Evolutionary conservation across 305 asterid species (phyloP), one percentile per base, ranked within the genome.

Genomic region (Stenogyne calaminthoides): DNA sequence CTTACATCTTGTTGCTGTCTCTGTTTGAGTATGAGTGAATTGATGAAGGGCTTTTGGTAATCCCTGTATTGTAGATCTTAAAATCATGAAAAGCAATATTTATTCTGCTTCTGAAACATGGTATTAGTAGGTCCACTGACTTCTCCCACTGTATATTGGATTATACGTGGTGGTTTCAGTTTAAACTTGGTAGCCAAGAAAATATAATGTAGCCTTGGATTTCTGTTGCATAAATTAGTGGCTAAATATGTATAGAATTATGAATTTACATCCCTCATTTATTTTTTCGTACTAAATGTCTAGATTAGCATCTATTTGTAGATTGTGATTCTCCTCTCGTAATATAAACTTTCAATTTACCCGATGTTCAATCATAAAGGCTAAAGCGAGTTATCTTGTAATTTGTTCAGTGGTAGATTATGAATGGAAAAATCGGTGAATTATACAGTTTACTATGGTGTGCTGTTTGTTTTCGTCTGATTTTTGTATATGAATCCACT

Each of bases 21-120:
- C 44, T 22, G 15, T 16, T 36, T 8, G 64, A 63, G 25, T 59
- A 36, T 49, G 57, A 27, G 20, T 36, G 37, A 25, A 34, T 9
- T 47, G 20, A 14, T 47, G 34, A 54, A 1, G 19, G 12, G 16
- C 18, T 52, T 19, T 63, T 59, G 54, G 63, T 39, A 54, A 49
- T 60, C 12, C 18, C 51, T 56, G 34, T 46, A 39, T 51, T 77
- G 6, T 57, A 58, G 55, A 58, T 11, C 22, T 39, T 44, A 20
- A 51, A 55, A 47, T 49, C 36, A 20, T n/a, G 36, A 20, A n/a
- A 62, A n/a, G 12, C 34, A 20, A 27, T 57, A 42, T 32, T 18
- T 62, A 54, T 71, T 77, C 68, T 63, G 40, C 36, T 16, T 3
- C 70, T 15, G 36, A 59, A 72, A 37, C 27, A 54, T 67, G 60